phyloP scores from a whole-genome alignment of 1,284 basidiomycete genomes.

The Marasmius fiardii region DNA sequence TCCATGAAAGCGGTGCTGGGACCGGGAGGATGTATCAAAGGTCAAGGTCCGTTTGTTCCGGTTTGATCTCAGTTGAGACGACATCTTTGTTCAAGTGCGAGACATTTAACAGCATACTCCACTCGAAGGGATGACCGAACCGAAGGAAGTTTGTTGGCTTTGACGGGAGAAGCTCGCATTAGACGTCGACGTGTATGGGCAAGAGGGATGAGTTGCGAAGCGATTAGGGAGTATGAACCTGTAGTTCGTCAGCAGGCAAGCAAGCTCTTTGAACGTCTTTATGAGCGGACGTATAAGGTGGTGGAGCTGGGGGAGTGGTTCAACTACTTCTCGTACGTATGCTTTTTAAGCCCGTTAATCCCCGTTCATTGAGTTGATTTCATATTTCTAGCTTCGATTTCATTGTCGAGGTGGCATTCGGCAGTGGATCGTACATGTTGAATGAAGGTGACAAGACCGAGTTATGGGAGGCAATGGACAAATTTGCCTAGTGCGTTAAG shows the following conservation, averaged over 20 bases:
- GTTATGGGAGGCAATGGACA: slow-evolving; percentile 33
- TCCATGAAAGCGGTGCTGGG: slow-evolving; percentile 37
- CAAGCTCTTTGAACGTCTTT: slow-evolving; percentile 36
- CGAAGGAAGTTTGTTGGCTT: slow-evolving; percentile 16
- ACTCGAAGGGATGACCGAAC: slow-evolving; percentile 12
- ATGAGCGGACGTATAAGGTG: slow-evolving; percentile 23
- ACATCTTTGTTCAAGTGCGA: background rate
- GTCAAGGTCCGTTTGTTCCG: slow-evolving; percentile 31
- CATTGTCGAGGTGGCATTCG: slow-evolving; percentile 60
- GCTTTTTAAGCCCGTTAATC: slow-evolving; percentile 1
- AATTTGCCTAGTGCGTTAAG: slow-evolving; percentile 32
- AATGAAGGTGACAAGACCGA: slow-evolving; percentile 33
- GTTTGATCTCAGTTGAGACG: background rate
- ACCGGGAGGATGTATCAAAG: slow-evolving; percentile 36
- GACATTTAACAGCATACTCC: slow-evolving; percentile 15
- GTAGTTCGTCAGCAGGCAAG: slow-evolving; percentile 35
- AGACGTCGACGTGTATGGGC: slow-evolving; percentile 51
- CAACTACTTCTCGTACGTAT: slow-evolving; percentile 48
- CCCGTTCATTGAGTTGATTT: background rate
- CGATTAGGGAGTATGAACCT: slow-evolving; percentile 47
- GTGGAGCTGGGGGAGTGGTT: slow-evolving; percentile 45
- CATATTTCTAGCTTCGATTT: slow-evolving; percentile 48
- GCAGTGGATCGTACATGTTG: slow-evolving; percentile 38
- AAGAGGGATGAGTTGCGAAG: slow-evolving; percentile 40
- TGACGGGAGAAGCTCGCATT: slow-evolving; percentile 36